Base-by-base conservation (phyloP, 352 stramenopile genomes). In the Elongisporangium anandrum region DNA sequence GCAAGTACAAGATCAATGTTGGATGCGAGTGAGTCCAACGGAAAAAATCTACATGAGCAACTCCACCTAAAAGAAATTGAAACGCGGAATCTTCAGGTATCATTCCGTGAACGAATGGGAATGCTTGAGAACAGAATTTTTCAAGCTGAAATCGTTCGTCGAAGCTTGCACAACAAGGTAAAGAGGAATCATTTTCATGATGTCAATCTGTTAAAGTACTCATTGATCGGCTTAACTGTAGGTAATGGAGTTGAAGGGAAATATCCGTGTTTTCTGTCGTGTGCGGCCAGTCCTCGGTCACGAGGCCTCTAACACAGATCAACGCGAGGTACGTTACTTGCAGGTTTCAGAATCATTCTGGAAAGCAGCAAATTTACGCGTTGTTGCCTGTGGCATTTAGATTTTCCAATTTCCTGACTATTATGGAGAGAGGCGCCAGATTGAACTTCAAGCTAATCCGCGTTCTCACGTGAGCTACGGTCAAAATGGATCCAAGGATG, bases 171-270 rank as follows among this genome's bases (percentile, higher is more conserved):
- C 69, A 94, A 95, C 79, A 90, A 95, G 78, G 82, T 87, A 70
- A 17, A 48, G 21, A 0, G 21, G 2, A 7, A 29, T 16, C 16
- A 23, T 60, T 17, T 2, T 39, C 23, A 22, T 29, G 10, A 3
- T 23, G 19, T 23, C 51, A 17, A 50, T 50, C n/a, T 24, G 2
- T 39, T 54, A 23, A 21, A 29, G 59, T 17, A 6, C 21, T 63
- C 9, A 57, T 52, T 16, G 7, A 38, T 67, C 24, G 24, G 24
- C 7, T 7, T 3, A 8, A 39, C 17, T 45, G 24, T 59, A 92
- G 83, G 87, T 98, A 4, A 98, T 98, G 88, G 91, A 98, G 64
- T 68, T 99, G 4, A 98, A 97, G 71, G 96, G 96, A 20, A 99
- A 98, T 66, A 98, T 99, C 59, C 86, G 96, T 8, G 95, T 98